Percentiles rank a stretch among this genome's conserved stretches.
Evolutionary conservation across 495 filamentous ascomycete species (phyloP).

Genomic region (Penicillium canescens): DNA sequence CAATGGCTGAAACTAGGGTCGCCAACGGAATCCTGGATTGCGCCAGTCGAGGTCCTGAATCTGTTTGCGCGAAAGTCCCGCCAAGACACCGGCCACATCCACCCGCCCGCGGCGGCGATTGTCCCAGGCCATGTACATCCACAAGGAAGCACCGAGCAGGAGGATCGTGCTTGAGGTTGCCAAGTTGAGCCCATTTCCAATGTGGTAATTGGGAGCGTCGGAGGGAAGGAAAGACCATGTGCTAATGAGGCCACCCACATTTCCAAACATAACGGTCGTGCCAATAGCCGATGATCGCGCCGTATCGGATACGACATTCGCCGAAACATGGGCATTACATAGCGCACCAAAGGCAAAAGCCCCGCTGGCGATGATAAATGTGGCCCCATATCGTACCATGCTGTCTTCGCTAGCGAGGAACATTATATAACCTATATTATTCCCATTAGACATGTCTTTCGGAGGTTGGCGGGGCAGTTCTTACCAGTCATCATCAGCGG

Average conservation of each 20-base stretch:
- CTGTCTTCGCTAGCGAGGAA: conserved; percentile 59
- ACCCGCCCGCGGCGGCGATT: conserved; percentile 58
- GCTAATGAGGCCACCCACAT: conserved; percentile 68
- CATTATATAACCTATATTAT: conserved; percentile 58
- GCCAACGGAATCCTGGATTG: conserved; percentile 70
- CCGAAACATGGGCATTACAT: conserved; percentile 63
- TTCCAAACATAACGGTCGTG: conserved; percentile 69
- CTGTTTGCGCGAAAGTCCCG: conserved; percentile 53
- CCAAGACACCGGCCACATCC: conserved; percentile 56
- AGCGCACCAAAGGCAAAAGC: conserved; percentile 59
- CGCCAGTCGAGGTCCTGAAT: conserved; percentile 71
- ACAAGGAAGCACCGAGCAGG: conserved; percentile 42
- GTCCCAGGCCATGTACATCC: conserved; percentile 63
- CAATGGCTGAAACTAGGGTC: conserved; percentile 33
- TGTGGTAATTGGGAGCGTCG: conserved; percentile 67
- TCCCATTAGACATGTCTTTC: background rate
- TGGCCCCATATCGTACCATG: conserved; percentile 66
- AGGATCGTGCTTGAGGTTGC: conserved; percentile 57
- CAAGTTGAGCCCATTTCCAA: conserved; percentile 75
- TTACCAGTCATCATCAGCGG: conserved; percentile 59
- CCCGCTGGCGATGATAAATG: conserved; percentile 65
- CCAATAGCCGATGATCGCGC: conserved; percentile 66
- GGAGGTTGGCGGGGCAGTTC: background rate
- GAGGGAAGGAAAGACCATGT: conserved; percentile 69
- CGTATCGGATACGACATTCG: conserved; percentile 72